Conservation (phyloP, 768 basidiomycete species). For the Clavulina sp. region DNA sequence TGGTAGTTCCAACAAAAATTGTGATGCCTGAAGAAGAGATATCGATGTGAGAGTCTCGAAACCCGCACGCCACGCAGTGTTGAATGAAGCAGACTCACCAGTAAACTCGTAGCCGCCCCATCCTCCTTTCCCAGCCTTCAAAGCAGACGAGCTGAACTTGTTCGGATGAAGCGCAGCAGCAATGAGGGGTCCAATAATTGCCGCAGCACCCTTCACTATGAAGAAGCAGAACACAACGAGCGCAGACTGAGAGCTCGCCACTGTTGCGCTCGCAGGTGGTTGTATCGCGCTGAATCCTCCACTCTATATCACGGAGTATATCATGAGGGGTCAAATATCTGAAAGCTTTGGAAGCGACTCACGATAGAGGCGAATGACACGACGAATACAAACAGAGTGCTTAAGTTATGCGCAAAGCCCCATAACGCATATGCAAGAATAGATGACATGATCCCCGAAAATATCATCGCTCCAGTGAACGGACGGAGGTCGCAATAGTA, state of each 20-base stretch:
- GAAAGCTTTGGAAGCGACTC: not conserved
- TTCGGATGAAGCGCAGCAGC: slow-evolving; percentile 1
- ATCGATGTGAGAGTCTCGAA: too few species aligned
- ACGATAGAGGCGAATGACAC: slow-evolving; percentile 2
- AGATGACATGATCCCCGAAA: slow-evolving; percentile 2
- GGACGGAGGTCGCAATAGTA: slow-evolving; percentile 1
- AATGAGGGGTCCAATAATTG: slow-evolving; percentile 4
- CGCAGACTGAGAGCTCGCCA: not conserved
- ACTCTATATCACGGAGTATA: not conserved
- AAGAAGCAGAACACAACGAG: not conserved
- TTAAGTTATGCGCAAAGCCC: slow-evolving; percentile 2
- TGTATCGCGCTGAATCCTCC: slow-evolving; percentile 5
- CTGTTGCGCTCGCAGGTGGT: not conserved
- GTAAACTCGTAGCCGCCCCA: not conserved
- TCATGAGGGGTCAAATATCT: not conserved
- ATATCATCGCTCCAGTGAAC: not conserved
- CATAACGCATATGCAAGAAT: slow-evolving; percentile 2
- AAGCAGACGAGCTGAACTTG: not conserved
- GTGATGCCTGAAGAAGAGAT: too few species aligned
- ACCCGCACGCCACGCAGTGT: too few species aligned
- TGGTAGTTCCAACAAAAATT: too few species aligned
- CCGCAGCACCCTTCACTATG: slow-evolving; percentile 2
- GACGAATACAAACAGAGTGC: slow-evolving; percentile 1
- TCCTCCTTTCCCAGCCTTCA: not conserved
- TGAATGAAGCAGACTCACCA: too few species aligned